Conservation (phyloP, 2,329 filamentous ascomycete genomes). For the Catunica adiposa region DNA sequence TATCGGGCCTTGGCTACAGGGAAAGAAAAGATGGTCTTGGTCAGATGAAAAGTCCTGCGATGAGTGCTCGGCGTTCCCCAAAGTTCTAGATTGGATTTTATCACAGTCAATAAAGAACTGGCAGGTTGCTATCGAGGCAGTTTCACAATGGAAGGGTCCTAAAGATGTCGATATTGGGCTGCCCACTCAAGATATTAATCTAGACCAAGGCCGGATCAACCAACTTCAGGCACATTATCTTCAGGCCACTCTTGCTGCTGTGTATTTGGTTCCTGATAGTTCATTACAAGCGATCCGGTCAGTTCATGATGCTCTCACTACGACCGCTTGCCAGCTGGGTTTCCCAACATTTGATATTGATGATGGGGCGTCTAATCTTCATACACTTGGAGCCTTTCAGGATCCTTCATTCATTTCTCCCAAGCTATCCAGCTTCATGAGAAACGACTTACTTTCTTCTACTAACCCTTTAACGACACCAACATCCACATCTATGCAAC, state of each 20-base stretch:
- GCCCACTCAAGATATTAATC: constrained; percentile 33
- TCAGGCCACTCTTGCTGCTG: constrained; percentile 48
- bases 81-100: constrained; percentile 50
- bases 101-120: constrained; percentile 43
- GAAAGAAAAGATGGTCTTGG: constrained; percentile 7
- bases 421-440: constrained; percentile 21
- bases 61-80: constrained; percentile 48
- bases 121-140: constrained; percentile 41
- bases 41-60: constrained; percentile 18
- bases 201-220: constrained; percentile 43
- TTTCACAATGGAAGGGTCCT: constrained; percentile 60
- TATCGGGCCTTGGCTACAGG: constrained; percentile 56
- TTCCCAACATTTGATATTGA: constrained; percentile 38
- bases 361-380: constrained; percentile 15
- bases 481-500: constrained; percentile 5
- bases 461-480: constrained; percentile 8
- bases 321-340: constrained; percentile 31
- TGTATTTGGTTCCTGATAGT: constrained; percentile 48
- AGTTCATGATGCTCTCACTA: constrained; percentile 10
- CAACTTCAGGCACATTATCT: constrained; percentile 49
- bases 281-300: constrained; percentile 35
- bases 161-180: constrained; percentile 52
- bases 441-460: constrained; percentile 17
- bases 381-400: constrained; percentile 15
- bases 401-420: constrained; percentile 15